Percentiles rank a stretch among this genome's conserved stretches.
phyloP scores from a whole-genome alignment of 331 rosid genomes.

The Prunus yedoensis region DNA sequence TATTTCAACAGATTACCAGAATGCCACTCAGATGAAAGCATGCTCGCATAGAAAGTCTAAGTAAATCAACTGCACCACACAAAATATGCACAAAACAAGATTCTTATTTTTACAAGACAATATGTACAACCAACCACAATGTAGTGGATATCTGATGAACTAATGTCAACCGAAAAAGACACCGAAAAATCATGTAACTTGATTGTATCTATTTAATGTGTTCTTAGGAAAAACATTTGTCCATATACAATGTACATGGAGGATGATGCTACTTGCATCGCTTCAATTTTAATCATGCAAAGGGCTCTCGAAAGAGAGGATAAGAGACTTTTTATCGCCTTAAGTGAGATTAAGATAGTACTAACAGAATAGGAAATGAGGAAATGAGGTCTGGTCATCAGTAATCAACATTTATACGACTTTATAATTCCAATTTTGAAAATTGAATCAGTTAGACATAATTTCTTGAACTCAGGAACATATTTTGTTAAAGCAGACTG shows the following conservation, averaged over 20 bases:
- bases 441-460: background rate
- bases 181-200: background rate
- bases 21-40: conserved; percentile 3
- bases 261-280: background rate
- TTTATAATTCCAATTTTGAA: background rate
- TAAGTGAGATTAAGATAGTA: background rate
- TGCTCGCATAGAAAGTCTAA: background rate
- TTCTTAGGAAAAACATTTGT: background rate
- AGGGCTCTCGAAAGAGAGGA: background rate
- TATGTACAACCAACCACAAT: background rate
- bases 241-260: background rate
- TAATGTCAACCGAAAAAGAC: background rate
- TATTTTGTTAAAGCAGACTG: background rate
- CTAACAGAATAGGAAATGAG: background rate
- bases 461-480: background rate
- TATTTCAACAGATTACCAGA: background rate
- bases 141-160: background rate
- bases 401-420: background rate
- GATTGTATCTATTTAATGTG: background rate
- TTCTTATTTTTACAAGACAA: background rate
- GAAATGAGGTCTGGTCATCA: background rate
- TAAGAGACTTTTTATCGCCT: background rate
- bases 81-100: background rate
- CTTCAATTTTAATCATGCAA: background rate
- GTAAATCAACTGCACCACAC: background rate